Percentiles rank a stretch among this genome's conserved stretches.
phyloP scores from a whole-genome alignment of 805 yeast genomes.

The Wickerhamomyces chaumierensis region DNA sequence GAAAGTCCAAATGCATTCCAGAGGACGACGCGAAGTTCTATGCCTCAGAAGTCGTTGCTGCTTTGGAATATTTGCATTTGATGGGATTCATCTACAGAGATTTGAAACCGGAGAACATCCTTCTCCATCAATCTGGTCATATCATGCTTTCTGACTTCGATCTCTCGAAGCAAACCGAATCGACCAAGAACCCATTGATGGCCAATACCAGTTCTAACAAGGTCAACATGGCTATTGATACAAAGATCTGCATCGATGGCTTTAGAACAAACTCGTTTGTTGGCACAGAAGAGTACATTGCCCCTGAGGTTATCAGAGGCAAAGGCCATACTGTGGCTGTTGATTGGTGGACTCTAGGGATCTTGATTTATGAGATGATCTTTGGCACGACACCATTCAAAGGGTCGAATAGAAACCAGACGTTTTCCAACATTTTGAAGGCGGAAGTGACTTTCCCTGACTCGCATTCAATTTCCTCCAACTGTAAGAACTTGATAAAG shows the following conservation, averaged over 20 bases:
- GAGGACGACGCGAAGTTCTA: slow-evolving; percentile 89
- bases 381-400: slow-evolving; percentile 95
- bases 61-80: slow-evolving; percentile 85
- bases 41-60: slow-evolving; percentile 96
- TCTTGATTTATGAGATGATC: slow-evolving; percentile 85
- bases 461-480: slow-evolving; percentile 50
- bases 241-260: slow-evolving; percentile 91
- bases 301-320: slow-evolving; percentile 96
- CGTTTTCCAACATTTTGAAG: slow-evolving; percentile 80
- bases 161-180: slow-evolving; percentile 77
- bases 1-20: slow-evolving; percentile 72
- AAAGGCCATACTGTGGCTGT: slow-evolving; percentile 97
- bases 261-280: slow-evolving; percentile 96
- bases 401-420: slow-evolving; percentile 78
- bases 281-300: slow-evolving; percentile 97
- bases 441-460: slow-evolving; percentile 77
- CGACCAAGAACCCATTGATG: slow-evolving; percentile 67
- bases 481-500: slow-evolving; percentile 69
- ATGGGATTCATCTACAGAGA: slow-evolving; percentile 98
- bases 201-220: slow-evolving; percentile 19
- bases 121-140: slow-evolving; percentile 93
- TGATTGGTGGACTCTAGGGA: slow-evolving; percentile 99
- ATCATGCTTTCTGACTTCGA: slow-evolving; percentile 97
- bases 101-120: slow-evolving; percentile 90
- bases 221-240: slow-evolving; percentile 63